phyloP scores from a whole-genome alignment of 2,329 filamentous ascomycete species.

The Cladobotryum protrusum region DNA sequence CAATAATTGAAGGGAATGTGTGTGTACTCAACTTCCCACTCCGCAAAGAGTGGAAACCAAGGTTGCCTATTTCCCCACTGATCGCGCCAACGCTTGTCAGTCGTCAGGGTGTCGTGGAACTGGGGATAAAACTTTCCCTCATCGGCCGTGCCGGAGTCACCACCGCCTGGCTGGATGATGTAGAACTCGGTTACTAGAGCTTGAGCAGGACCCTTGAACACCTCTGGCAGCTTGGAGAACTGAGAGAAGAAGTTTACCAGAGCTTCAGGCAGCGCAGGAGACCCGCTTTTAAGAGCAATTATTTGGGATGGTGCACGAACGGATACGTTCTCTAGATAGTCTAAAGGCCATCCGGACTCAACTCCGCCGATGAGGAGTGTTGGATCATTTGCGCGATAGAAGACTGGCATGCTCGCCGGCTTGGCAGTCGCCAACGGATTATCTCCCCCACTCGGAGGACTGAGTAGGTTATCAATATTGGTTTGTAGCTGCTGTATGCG shows the following conservation, averaged over 20 bases:
- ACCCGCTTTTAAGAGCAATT: not conserved
- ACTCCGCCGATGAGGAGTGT: conserved; percentile 33
- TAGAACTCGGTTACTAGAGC: conserved; percentile 8
- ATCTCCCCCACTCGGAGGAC: not conserved
- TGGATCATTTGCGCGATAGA: conserved; percentile 28
- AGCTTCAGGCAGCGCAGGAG: not conserved
- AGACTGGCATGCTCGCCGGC: conserved; percentile 18
- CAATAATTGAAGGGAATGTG: conserved; percentile 31
- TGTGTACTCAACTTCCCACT: conserved; percentile 39
- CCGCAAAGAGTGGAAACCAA: conserved; percentile 35
- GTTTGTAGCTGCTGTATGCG: not conserved
- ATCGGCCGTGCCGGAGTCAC: not conserved
- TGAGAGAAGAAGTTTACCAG: not conserved
- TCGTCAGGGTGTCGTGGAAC: conserved; percentile 9
- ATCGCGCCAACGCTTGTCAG: conserved; percentile 19
- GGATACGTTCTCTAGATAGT: conserved; percentile 24
- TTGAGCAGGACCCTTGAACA: not conserved
- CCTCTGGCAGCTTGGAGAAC: not conserved
- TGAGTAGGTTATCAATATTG: not conserved
- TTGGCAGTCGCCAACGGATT: conserved; percentile 16
- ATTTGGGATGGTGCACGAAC: conserved; percentile 7
- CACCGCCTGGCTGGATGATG: not conserved
- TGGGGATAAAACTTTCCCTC: conserved; percentile 8
- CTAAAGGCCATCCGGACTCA: conserved; percentile 31
- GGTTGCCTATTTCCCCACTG: conserved; percentile 30